A percentile compares a stretch with the other conserved stretches of the same genome.
These are phyloP conservation scores for Lentinus brumalis DNA, from an alignment of 768 basidiomycete species.

Conservation along the genomic window DNA sequence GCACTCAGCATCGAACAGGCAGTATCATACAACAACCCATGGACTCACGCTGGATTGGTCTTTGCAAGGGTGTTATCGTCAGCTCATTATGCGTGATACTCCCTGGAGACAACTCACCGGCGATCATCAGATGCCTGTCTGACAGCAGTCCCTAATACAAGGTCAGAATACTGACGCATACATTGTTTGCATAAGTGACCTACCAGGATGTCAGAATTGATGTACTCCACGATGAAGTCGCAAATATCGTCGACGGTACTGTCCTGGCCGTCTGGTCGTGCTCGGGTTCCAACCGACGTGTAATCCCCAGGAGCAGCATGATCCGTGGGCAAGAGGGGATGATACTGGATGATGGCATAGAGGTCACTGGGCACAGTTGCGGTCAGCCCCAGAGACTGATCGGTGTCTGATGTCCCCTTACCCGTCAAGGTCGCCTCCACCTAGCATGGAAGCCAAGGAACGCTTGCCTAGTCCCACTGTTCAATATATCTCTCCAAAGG, in stretches of 20 bases:
- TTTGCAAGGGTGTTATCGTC: constrained; percentile 25
- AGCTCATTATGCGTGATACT: not conserved
- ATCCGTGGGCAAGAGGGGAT: constrained; percentile 54
- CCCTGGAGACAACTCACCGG: constrained; percentile 45
- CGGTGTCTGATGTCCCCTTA: constrained; percentile 32
- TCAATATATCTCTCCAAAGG: not conserved
- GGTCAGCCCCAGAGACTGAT: not conserved
- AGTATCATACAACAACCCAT: not conserved
- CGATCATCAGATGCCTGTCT: constrained; percentile 67
- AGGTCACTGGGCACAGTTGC: constrained; percentile 48
- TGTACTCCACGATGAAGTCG: constrained; percentile 82
- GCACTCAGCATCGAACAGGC: not conserved
- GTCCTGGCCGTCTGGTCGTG: constrained; percentile 32
- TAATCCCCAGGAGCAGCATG: constrained; percentile 58
- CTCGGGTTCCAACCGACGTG: constrained; percentile 27
- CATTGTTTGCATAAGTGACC: constrained; percentile 15
- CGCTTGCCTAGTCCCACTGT: constrained; percentile 46
- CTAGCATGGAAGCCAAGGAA: constrained; percentile 68
- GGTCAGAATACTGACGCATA: not conserved
- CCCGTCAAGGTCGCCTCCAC: constrained; percentile 84
- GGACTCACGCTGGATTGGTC: constrained; percentile 67
- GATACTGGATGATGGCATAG: constrained; percentile 62
- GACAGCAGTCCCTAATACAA: constrained; percentile 35
- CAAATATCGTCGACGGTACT: constrained; percentile 72
- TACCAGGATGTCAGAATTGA: constrained; percentile 81